These are phyloP conservation scores for Hypholoma fasciculare DNA, from an alignment of 768 basidiomycete genomes.

Conservation along the genomic window DNA sequence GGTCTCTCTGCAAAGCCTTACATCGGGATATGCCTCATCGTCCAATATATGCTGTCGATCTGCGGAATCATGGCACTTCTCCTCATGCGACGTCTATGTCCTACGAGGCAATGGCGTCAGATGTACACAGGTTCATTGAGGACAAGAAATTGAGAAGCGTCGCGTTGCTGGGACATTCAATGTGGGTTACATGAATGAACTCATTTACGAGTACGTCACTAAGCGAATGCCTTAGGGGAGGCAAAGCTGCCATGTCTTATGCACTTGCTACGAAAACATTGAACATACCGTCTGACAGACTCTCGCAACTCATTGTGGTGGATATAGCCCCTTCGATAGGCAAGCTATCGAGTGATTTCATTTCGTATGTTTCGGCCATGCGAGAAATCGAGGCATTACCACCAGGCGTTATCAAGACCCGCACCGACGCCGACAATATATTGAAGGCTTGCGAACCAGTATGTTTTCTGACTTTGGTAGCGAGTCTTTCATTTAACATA, in stretches of 20 bases:
- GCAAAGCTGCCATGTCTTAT: slow-evolving; percentile 77
- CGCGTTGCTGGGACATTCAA: slow-evolving; percentile 86
- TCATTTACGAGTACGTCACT: not conserved
- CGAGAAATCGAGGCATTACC: slow-evolving; percentile 59
- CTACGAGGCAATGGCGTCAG: slow-evolving; percentile 78
- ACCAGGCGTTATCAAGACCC: slow-evolving; percentile 45
- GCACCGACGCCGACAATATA: slow-evolving; percentile 70
- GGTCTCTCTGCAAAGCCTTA: slow-evolving; percentile 76
- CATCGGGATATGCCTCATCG: slow-evolving; percentile 54
- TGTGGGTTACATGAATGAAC: slow-evolving; percentile 47
- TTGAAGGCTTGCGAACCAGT: slow-evolving; percentile 67
- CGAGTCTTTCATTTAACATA: not conserved
- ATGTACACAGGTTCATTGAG: slow-evolving; percentile 69
- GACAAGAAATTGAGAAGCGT: slow-evolving; percentile 56
- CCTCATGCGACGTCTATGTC: slow-evolving; percentile 75
- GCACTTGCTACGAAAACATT: slow-evolving; percentile 47
- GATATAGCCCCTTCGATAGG: slow-evolving; percentile 79
- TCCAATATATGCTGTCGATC: slow-evolving; percentile 78
- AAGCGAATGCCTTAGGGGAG: slow-evolving; percentile 60
- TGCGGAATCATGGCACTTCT: slow-evolving; percentile 88
- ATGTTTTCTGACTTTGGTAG: slow-evolving; percentile 15
- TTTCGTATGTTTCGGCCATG: slow-evolving; percentile 71
- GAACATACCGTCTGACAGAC: slow-evolving; percentile 36
- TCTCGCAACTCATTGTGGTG: slow-evolving; percentile 66
- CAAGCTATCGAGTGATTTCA: slow-evolving; percentile 62